Base-by-base conservation (phyloP, 352 stramenopile species). In the Globisporangium lucens region DNA sequence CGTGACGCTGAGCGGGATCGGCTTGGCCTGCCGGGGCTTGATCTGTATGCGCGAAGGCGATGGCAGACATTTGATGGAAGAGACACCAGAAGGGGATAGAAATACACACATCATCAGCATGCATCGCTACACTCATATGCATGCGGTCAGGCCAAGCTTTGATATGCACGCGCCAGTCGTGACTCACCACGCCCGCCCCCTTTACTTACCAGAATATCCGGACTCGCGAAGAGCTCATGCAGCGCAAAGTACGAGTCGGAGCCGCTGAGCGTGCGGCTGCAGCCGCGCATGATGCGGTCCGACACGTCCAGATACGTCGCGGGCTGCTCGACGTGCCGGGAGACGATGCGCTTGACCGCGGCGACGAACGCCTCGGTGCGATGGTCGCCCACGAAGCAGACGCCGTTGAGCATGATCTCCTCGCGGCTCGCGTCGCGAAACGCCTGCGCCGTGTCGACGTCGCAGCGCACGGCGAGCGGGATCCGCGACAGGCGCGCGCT, bases 221-320 rank as follows among this genome's bases (percentile, higher is more conserved):
- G 72, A 36, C 61, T 60, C 2, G 80, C 73, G 66, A 93, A 88
- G 33, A 91, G 79, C 64, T 93, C 81, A 60, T 89, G 68, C 20
- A 90, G 73, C 10, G 85, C 83, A 73, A 91, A 93, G 69, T 89
- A 90, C 64, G 83, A 90, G 72, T 91, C 85, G 10, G 80, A 80
- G 46, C 83, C 85, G 64, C 82, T 93, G 52, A 91, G 82, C 27
- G 83, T 93, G 46, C 85, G 85, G 59, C 80, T 91, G 71, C 85
- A 91, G 8, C 78, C 74, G 15, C 85, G 77, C 80, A 91, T 87
- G 68, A 93, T 71, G 22, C 82, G 79, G 69, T 92, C 82, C 4
- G 80, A 79, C 41, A 89, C 70, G 6, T 74, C 68, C 22, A 91
- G 69, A 57, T 72, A 76, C 27, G 74, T 74, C 30, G 86, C 75